phyloP scores from a whole-genome alignment of 495 filamentous ascomycete genomes.

The Penicillium robsamsonii region DNA sequence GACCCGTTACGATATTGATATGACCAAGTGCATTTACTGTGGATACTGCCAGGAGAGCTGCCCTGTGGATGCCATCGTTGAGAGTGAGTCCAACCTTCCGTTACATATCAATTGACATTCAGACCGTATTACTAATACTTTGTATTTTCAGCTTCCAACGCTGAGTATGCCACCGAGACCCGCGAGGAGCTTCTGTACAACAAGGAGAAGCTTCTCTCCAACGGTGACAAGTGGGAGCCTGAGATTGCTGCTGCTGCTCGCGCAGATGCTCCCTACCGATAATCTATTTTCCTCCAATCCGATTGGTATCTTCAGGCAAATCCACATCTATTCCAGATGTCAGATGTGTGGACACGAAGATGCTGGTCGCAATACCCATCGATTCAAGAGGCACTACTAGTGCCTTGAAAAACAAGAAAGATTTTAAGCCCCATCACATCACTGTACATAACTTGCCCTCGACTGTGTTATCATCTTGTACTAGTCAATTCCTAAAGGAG shows the following conservation, averaged over 20 bases:
- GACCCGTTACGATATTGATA: slow-evolving; percentile 98
- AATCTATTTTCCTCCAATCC: slow-evolving; percentile 28
- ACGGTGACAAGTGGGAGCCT: slow-evolving; percentile 98
- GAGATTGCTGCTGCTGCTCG: slow-evolving; percentile 88
- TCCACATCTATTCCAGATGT: slow-evolving; percentile 1
- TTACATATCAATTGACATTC: neutral
- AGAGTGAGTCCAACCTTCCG: slow-evolving; percentile 51
- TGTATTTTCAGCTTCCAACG: slow-evolving; percentile 68
- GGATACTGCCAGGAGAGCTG: slow-evolving; percentile 99
- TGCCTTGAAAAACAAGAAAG: slow-evolving; percentile 27
- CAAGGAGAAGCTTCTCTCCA: slow-evolving; percentile 89
- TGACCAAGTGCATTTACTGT: slow-evolving; percentile 99
- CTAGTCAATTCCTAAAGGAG: slow-evolving; percentile 33
- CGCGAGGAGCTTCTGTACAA: slow-evolving; percentile 97
- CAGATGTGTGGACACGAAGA: slow-evolving; percentile 13
- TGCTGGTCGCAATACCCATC: slow-evolving; percentile 11
- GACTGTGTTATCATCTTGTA: slow-evolving; percentile 36
- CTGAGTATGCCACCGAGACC: slow-evolving; percentile 97
- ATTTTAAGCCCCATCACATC: slow-evolving; percentile 25
- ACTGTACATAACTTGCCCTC: slow-evolving; percentile 39
- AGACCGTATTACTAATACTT: slow-evolving; percentile 20
- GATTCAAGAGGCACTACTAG: slow-evolving; percentile 14
- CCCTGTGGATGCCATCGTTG: slow-evolving; percentile 97
- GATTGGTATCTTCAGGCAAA: neutral
- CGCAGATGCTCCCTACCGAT: slow-evolving; percentile 87